These are phyloP conservation scores for Candida pseudoviswanathii DNA, from an alignment of 1,139 yeast genomes.

Conservation along the genomic window DNA sequence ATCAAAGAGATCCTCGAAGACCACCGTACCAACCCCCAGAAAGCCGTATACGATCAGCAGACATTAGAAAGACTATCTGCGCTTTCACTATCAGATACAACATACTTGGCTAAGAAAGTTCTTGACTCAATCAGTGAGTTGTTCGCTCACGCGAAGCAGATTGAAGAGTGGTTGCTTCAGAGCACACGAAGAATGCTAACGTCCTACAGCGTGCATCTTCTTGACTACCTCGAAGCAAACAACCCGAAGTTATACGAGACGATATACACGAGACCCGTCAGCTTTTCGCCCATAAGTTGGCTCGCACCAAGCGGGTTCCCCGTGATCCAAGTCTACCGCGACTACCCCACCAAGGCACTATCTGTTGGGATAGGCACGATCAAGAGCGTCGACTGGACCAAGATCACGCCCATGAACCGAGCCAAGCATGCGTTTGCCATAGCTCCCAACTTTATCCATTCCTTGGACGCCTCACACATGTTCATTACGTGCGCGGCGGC, in stretches of 20 bases:
- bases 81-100: constrained; percentile 14
- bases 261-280: constrained; percentile 9
- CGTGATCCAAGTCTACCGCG: constrained; percentile 37
- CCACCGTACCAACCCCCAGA: constrained; percentile 15
- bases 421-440: constrained; percentile 39
- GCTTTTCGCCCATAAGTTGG: constrained; percentile 44
- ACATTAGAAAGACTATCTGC: constrained; percentile 6
- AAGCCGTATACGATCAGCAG: constrained; percentile 3
- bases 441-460: constrained; percentile 51
- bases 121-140: constrained; percentile 36
- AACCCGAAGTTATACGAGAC: neutral
- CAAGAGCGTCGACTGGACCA: neutral
- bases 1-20: constrained; percentile 26
- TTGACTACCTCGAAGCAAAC: constrained; percentile 14
- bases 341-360: too few species aligned
- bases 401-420: constrained; percentile 27
- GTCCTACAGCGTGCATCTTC: constrained; percentile 27
- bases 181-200: constrained; percentile 32
- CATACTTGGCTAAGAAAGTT: constrained; percentile 30
- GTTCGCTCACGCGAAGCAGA: constrained; percentile 35
- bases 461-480: constrained; percentile 45
- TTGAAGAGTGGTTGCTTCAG: constrained; percentile 41
- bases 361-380: too few species aligned
- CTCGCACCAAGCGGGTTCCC: constrained; percentile 46
- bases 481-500: constrained; percentile 37